phyloP scores from a whole-genome alignment of 495 filamentous ascomycete genomes.

The Annulohypoxylon stygium region DNA sequence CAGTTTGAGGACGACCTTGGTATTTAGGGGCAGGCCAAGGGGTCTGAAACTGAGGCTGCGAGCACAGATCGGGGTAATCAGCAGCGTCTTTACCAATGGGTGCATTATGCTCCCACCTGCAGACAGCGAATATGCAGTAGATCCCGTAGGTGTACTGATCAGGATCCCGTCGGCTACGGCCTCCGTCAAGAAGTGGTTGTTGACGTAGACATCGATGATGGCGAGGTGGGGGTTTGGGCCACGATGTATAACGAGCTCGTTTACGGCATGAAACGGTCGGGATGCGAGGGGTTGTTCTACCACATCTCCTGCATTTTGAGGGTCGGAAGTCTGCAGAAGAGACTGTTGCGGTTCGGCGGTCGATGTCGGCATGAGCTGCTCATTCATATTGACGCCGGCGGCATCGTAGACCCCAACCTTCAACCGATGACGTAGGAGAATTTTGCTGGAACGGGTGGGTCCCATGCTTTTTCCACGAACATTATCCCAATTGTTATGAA shows the following conservation, averaged over 20 bases:
- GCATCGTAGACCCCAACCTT: conserved; percentile 82
- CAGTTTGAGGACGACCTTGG: conserved; percentile 83
- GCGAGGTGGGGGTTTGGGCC: conserved; percentile 90
- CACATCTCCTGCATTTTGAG: background rate
- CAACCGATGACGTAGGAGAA: conserved; percentile 87
- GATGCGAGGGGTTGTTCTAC: conserved; percentile 44
- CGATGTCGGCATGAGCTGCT: conserved; percentile 60
- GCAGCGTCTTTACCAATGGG: conserved; percentile 85
- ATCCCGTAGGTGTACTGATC: conserved; percentile 91
- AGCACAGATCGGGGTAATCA: conserved; percentile 94
- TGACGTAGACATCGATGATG: conserved; percentile 88
- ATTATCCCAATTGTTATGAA: conserved; percentile 69
- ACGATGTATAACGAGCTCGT: conserved; percentile 93
- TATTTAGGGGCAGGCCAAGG: conserved; percentile 87
- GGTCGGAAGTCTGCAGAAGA: conserved; percentile 41
- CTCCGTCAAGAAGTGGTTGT: conserved; percentile 87
- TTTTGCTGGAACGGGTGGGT: conserved; percentile 75
- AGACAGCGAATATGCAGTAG: conserved; percentile 93
- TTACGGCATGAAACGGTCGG: conserved; percentile 84
- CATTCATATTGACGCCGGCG: conserved; percentile 67
- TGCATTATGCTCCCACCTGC: conserved; percentile 96
- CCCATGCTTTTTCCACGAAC: conserved; percentile 87
- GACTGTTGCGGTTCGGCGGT: conserved; percentile 58
- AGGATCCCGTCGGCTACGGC: conserved; percentile 96
- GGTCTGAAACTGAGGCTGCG: conserved; percentile 92